A percentile compares a stretch with the other conserved stretches of the same genome.
Conservation (phyloP, 805 yeast genomes). For the Starmerella gropengiesseri region DNA sequence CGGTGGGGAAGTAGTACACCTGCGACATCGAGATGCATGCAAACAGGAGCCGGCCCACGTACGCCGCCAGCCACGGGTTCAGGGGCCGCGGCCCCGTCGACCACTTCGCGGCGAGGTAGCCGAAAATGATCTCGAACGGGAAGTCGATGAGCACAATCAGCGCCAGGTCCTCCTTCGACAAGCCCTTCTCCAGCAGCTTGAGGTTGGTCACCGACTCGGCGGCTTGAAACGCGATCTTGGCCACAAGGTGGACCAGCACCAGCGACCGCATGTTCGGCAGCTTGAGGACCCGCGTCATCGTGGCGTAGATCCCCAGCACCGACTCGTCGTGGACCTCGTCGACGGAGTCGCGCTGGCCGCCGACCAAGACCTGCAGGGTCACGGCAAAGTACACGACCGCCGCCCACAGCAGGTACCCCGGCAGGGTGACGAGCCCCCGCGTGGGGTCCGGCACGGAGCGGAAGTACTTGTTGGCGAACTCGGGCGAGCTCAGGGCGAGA, state of each 20-base stretch:
- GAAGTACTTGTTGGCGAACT: constrained; percentile 79
- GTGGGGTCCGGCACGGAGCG: constrained; percentile 45
- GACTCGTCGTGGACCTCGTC: constrained; percentile 28
- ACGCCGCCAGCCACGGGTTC: constrained; percentile 84
- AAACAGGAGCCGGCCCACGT: constrained; percentile 64
- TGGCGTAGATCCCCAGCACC: constrained; percentile 25
- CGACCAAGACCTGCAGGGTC: constrained; percentile 48
- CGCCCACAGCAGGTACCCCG: constrained; percentile 67
- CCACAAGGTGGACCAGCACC: constrained; percentile 59
- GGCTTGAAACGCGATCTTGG: constrained; percentile 89
- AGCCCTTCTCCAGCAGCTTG: constrained; percentile 80
- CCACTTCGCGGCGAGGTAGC: constrained; percentile 94
- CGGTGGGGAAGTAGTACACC: constrained; percentile 59
- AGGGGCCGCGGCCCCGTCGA: constrained; percentile 59
- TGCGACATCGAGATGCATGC: constrained; percentile 66
- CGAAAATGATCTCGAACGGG: constrained; percentile 90
- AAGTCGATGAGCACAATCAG: constrained; percentile 87
- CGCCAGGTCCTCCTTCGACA: constrained; percentile 86
- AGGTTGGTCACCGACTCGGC: constrained; percentile 93
- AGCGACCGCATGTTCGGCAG: constrained; percentile 61
- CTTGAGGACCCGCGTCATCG: constrained; percentile 34
- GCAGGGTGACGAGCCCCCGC: constrained; percentile 57
- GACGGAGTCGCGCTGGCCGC: constrained; percentile 55
- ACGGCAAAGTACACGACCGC: constrained; percentile 61
- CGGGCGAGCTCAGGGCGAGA: constrained; percentile 80